Percentiles rank a stretch among this genome's conserved stretches.
Conservation (phyloP, 2,329 filamentous ascomycete genomes). For the Gremmenia infestans region DNA sequence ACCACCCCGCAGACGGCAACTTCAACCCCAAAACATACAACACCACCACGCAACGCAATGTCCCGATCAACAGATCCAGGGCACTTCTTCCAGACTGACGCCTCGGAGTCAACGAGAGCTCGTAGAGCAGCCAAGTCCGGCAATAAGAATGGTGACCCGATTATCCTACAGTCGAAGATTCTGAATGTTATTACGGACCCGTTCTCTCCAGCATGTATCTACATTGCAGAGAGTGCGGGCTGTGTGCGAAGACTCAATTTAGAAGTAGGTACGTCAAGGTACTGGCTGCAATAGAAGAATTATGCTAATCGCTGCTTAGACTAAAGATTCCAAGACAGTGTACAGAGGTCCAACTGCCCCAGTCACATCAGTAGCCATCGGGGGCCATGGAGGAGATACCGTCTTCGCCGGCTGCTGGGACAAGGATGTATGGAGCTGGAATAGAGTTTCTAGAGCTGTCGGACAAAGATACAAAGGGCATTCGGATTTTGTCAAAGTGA, state of each 20-base stretch:
- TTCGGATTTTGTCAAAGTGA: constrained; percentile 83
- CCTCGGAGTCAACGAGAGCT: constrained; percentile 34
- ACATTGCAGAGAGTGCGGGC: constrained; percentile 84
- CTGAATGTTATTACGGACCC: constrained; percentile 69
- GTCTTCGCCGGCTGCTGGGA: constrained; percentile 94
- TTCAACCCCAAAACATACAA: neutral
- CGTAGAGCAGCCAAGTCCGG: constrained; percentile 64
- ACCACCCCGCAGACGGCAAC: too few relatives aligned
- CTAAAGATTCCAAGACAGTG: constrained; percentile 38
- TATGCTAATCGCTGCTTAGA: constrained; percentile 29
- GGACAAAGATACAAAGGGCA: constrained; percentile 69
- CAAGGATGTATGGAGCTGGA: constrained; percentile 85
- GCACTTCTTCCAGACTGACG: constrained; percentile 86
- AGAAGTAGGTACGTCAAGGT: constrained; percentile 57
- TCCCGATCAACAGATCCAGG: constrained; percentile 68
- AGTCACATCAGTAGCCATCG: constrained; percentile 69
- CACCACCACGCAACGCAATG: constrained; percentile 35
- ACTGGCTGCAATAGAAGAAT: neutral
- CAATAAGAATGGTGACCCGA: constrained; percentile 79
- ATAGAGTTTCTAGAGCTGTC: constrained; percentile 50
- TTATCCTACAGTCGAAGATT: constrained; percentile 80
- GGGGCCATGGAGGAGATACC: constrained; percentile 48
- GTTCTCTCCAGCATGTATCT: constrained; percentile 53
- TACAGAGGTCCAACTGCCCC: constrained; percentile 77
- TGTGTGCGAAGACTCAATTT: constrained; percentile 68